These are phyloP conservation scores for Globisporangium alternatum DNA, from an alignment of 352 stramenopile species.

Conservation along the genomic window DNA sequence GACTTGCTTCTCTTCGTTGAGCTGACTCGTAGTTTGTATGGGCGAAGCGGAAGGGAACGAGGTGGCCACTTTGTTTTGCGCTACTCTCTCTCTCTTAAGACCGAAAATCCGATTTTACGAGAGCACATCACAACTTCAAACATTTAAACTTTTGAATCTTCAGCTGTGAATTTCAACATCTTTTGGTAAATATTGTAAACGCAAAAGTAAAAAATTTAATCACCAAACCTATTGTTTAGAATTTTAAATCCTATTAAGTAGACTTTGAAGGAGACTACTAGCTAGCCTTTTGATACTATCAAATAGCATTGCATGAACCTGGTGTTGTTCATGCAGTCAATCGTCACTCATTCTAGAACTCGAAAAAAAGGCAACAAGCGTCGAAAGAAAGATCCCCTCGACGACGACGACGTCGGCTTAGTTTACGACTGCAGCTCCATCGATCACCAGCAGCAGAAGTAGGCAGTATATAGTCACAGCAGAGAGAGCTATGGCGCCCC, in stretches of 20 bases:
- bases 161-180: neutral
- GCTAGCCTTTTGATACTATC: neutral
- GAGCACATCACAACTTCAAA: neutral
- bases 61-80: neutral
- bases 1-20: neutral
- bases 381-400: neutral
- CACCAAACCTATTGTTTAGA: too few relatives aligned
- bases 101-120: neutral
- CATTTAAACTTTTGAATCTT: conserved; percentile 9
- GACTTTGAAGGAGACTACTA: too few relatives aligned
- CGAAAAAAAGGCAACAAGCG: conserved; percentile 1
- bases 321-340: neutral
- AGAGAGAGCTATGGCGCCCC: conserved; percentile 5
- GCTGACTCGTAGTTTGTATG: conserved; percentile 6
- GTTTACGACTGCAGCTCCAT: neutral
- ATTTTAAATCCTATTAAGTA: too few relatives aligned
- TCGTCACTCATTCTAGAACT: conserved; percentile 1
- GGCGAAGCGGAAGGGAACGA: neutral
- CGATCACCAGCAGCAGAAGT: neutral
- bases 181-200: too few relatives aligned
- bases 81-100: neutral
- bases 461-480: neutral
- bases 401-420: neutral
- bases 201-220: too few relatives aligned
- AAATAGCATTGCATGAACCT: neutral